Evolutionary conservation across 2,329 filamentous ascomycete genomes (phyloP), one percentile per base, ranked within the genome.

Genomic region (Trichoderma oligosporum): DNA sequence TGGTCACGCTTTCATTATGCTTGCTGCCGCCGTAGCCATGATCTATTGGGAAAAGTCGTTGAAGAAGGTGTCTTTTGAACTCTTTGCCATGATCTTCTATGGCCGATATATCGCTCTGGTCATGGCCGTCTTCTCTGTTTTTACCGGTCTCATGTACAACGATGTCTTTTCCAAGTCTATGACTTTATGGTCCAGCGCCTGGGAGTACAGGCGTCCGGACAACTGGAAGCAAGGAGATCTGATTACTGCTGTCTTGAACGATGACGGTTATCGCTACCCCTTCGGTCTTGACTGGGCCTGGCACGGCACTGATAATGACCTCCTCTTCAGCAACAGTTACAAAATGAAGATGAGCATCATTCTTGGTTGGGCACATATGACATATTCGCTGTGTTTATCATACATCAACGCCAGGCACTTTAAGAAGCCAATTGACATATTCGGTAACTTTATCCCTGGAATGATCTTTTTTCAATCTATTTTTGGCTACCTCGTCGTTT

Each of bases 301-400:
- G 94, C 95, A 99, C 71, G 91, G 88, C 60, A 88, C 91, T 11
- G 93, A 97, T 67, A 99, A 99, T 68, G 88, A 95, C 60, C 81
- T 99, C 18, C 82, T 99, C 48, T 99, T 99, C 77, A 88, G 85
- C 72, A 99, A 99, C 87, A 95, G 89, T 74, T 95, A 94, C 82
- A 99, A 99, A 86, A 99, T 99, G 94, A 99, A 99, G 81, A 89
- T 99, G 76, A 95, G 90, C 78, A 97, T 99, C 70, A 84, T 99
- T 64, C 82, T 99, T 63, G 94, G 95, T 72, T 99, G 95, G 94
- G 84, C 84, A 59, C 92, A 97, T 77, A 99, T 99, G 94, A 99
- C 94, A 3, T 99, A 96, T 77, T 97, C 94, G 16, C 84, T 99
- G 44, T 92, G 89, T 78, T 87, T 96, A 69, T 87, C 94, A 22